Conservation (phyloP, 2,329 filamentous ascomycete genomes). For the Sporothrix inflata region DNA sequence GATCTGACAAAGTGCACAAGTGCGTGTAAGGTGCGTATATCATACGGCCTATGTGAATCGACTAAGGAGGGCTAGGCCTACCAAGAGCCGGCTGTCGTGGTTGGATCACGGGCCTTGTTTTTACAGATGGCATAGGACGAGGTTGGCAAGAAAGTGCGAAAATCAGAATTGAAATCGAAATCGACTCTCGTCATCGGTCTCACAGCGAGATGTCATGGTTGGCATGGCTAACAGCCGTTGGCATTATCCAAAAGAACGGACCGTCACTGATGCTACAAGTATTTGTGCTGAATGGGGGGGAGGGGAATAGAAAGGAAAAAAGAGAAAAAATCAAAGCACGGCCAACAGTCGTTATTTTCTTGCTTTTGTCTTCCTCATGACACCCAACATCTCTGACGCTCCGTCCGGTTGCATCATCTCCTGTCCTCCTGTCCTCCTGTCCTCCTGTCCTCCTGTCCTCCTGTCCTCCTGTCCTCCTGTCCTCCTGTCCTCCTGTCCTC, state of each 20-base stretch:
- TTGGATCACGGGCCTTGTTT: not conserved
- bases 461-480: slow-evolving; percentile 10
- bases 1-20: not conserved
- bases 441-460: slow-evolving; percentile 10
- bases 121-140: not conserved
- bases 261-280: too few relatives aligned
- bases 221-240: too few relatives aligned
- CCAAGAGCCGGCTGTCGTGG: not conserved
- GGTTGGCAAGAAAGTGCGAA: not conserved
- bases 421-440: slow-evolving; percentile 1
- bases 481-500: too few relatives aligned
- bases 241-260: too few relatives aligned
- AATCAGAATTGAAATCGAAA: not conserved
- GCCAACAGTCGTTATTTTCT: not conserved
- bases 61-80: not conserved
- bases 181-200: not conserved
- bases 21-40: not conserved
- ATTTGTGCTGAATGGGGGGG: too few relatives aligned
- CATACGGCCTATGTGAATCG: not conserved
- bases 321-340: not conserved
- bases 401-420: slow-evolving; percentile 8
- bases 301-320: not conserved
- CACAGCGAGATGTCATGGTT: not conserved
- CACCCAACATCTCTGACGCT: not conserved
- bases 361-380: not conserved